phyloP scores from a whole-genome alignment of 2,329 filamentous ascomycete genomes.

The Domatiomyces globalis region DNA sequence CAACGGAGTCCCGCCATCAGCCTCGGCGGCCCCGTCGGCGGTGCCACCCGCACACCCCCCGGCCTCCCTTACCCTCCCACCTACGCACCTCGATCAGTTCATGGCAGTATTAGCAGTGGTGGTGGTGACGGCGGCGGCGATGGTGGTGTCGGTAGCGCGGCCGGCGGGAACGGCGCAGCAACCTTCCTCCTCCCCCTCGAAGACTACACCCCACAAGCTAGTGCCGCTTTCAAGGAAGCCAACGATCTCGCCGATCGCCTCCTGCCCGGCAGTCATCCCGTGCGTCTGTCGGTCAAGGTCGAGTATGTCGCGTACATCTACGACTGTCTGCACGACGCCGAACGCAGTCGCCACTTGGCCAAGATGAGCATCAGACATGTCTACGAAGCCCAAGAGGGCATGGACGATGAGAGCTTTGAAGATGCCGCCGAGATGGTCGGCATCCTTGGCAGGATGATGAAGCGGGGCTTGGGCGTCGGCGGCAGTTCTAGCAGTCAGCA shows the following conservation, averaged over 20 bases:
- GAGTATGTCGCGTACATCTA: conserved; percentile 89
- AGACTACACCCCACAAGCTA: conserved; percentile 66
- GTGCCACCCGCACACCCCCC: conserved; percentile 25
- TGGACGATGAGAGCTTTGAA: conserved; percentile 90
- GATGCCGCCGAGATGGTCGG: conserved; percentile 82
- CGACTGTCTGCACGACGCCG: conserved; percentile 74
- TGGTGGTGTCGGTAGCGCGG: conserved; percentile 2
- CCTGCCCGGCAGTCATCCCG: conserved; percentile 75
- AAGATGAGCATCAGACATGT: conserved; percentile 77
- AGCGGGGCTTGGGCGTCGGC: conserved; percentile 43
- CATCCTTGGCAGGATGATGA: conserved; percentile 77
- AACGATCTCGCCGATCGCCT: conserved; percentile 57
- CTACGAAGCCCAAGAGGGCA: conserved; percentile 77
- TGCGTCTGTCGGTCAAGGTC: conserved; percentile 77
- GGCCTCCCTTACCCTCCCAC: conserved; percentile 22
- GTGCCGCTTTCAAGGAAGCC: conserved; percentile 66
- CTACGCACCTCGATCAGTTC: not conserved
- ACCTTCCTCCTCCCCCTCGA: conserved; percentile 66
- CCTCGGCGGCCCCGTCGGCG: conserved; percentile 34
- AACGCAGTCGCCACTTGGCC: conserved; percentile 61
- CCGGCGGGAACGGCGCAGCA: conserved; percentile 33
- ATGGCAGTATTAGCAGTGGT: not conserved
- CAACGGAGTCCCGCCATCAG: conserved; percentile 34
- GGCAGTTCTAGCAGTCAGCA: conserved; percentile 12
- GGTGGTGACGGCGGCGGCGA: not conserved